Evolutionary conservation across 495 filamentous ascomycete species (phyloP), one percentile per base, ranked within the genome.

Genomic region (Neurospora sp.): DNA sequence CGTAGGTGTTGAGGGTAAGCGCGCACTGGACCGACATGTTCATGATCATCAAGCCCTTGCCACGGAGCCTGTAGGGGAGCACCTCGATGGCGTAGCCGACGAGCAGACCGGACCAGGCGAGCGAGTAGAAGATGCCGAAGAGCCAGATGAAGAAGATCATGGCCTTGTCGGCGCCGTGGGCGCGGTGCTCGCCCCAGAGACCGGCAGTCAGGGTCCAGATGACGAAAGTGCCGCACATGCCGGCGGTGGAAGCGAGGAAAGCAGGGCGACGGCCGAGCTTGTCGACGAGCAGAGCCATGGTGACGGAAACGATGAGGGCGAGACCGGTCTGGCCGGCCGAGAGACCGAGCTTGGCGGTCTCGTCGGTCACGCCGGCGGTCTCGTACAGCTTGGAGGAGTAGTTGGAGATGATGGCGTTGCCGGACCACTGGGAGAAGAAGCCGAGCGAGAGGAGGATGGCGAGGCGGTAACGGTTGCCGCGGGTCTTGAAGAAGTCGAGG

Each of bases 1-100:
- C 87, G 75, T 88, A 88, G 75, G 82, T 81, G 82, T 87, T 87
- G 78, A 88, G 84, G 42, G 84, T 83, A 27, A 88, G 82, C 18
- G 86, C 85, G 40, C 79, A 78, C 78, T 88, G 86, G 72, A 87
- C 80, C 62, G 80, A 82, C 73, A 87, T 71, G 79, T 88, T 87
- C 78, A 88, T 83, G 75, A 88, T 77, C 80, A 86, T 82, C 73
- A 88, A 81, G 40, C 84, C 84, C 82, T 86, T 82, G 77, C 90
- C 90, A 54, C 91, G 89, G 72, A 93, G 86, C 73, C 86, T 86
- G 84, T 90, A 94, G 0, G 91, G 91, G 62, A 92, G 85, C 75
- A 93, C 90, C 82, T 93, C 91, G 73, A 91, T 86, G 41, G 88
- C 83, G 78, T 92, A 92, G 66, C 87, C 88, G 74, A 92, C 84